Evolutionary conservation across 2,329 filamentous ascomycete genomes (phyloP).

Genomic region (Plectosphaerella cucumerina): DNA sequence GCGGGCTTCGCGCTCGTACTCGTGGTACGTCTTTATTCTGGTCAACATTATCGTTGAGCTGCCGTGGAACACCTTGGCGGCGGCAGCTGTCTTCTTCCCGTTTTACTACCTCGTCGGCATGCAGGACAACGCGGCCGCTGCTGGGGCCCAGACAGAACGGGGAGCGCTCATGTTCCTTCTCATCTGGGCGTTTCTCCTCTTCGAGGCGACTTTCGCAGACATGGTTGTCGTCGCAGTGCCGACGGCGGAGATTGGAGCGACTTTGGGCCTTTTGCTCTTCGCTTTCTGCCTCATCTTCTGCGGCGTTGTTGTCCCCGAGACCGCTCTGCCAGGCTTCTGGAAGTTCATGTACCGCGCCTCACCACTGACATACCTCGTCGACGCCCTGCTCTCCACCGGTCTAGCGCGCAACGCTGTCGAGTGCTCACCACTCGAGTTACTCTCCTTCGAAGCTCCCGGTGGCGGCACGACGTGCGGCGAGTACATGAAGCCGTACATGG

Average conservation of each 20-base stretch:
- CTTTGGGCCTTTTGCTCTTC: slow-evolving; percentile 59
- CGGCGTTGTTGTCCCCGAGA: slow-evolving; percentile 55
- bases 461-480: slow-evolving; percentile 39
- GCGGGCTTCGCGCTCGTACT: slow-evolving; percentile 60
- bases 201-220: slow-evolving; percentile 59
- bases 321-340: slow-evolving; percentile 63
- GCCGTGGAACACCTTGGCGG: slow-evolving; percentile 60
- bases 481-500: slow-evolving; percentile 43
- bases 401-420: slow-evolving; percentile 15
- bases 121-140: slow-evolving; percentile 42
- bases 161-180: slow-evolving; percentile 62
- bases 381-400: slow-evolving; percentile 46
- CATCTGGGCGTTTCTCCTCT: slow-evolving; percentile 58
- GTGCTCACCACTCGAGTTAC: slow-evolving; percentile 35
- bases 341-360: slow-evolving; percentile 66
- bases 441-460: slow-evolving; percentile 50
- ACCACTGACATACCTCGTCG: slow-evolving; percentile 65
- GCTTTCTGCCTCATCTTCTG: slow-evolving; percentile 60
- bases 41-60: slow-evolving; percentile 64
- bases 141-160: slow-evolving; percentile 19
- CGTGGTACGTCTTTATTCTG: slow-evolving; percentile 63
- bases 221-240: slow-evolving; percentile 60
- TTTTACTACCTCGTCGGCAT: slow-evolving; percentile 65
- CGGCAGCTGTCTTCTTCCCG: slow-evolving; percentile 57
- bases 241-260: slow-evolving; percentile 58